Evolutionary conservation across 148 eudicot genomes (phyloP).

Genomic region (Amaranthus hypochondriacus): DNA sequence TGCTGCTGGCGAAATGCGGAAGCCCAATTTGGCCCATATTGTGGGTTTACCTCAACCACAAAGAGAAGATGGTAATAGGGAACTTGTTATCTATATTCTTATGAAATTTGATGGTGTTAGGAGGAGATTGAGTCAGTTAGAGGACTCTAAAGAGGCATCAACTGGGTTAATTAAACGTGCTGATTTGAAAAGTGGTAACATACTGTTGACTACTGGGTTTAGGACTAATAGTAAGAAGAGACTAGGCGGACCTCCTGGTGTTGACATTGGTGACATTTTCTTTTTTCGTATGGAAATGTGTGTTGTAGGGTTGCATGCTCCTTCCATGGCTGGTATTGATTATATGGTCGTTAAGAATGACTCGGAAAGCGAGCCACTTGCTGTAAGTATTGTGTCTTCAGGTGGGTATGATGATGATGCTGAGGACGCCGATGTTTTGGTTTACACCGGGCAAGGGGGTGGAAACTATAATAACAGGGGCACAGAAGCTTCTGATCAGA

Average conservation of each 20-base stretch:
- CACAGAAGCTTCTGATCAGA: slow-evolving; percentile 63
- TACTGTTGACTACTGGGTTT: slow-evolving; percentile 59
- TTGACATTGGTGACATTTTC: slow-evolving; percentile 87
- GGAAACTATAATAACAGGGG: slow-evolving; percentile 58
- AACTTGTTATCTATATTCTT: slow-evolving; percentile 38
- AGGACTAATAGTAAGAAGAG: slow-evolving; percentile 64
- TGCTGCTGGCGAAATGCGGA: slow-evolving; percentile 26
- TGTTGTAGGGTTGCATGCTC: slow-evolving; percentile 79
- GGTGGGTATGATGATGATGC: slow-evolving; percentile 86
- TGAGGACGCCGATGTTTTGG: slow-evolving; percentile 61
- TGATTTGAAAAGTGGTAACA: slow-evolving; percentile 50
- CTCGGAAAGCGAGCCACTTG: slow-evolving; percentile 66
- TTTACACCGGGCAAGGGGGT: slow-evolving; percentile 92
- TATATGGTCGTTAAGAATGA: slow-evolving; percentile 47
- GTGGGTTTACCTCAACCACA: slow-evolving; percentile 34
- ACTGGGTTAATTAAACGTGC: slow-evolving; percentile 55
- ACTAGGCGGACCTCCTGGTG: slow-evolving; percentile 74
- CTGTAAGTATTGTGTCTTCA: slow-evolving; percentile 83
- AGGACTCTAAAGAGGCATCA: slow-evolving; percentile 51
- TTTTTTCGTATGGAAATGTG: slow-evolving; percentile 90
- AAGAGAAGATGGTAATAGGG: slow-evolving; percentile 54
- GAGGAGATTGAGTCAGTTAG: slow-evolving; percentile 59
- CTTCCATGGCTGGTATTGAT: slow-evolving; percentile 91
- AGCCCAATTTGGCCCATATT: slow-evolving; percentile 36
- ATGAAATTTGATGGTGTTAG: slow-evolving; percentile 62